phyloP scores from a whole-genome alignment of 202 grass and related monocot genomes.

The Eragrostis tef region DNA sequence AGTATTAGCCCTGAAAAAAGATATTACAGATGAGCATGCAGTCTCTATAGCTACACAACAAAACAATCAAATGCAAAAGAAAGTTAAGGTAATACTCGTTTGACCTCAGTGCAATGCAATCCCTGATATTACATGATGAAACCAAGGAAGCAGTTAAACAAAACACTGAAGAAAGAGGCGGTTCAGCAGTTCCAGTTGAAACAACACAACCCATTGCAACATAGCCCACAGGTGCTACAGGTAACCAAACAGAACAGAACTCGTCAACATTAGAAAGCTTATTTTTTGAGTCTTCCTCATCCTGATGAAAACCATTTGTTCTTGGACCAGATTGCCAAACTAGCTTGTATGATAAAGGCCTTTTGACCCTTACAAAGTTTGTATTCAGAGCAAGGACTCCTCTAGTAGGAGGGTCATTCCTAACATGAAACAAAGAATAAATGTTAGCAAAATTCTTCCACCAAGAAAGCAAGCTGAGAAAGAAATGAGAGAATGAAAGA shows the following conservation, averaged over 20 bases:
- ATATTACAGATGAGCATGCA: slow-evolving; percentile 41
- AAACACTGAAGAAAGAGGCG: slow-evolving; percentile 81
- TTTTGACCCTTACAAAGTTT: slow-evolving; percentile 87
- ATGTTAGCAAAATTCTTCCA: slow-evolving; percentile 38
- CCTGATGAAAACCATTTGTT: slow-evolving; percentile 42
- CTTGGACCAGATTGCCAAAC: slow-evolving; percentile 64
- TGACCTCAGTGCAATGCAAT: slow-evolving; percentile 79
- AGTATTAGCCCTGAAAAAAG: slow-evolving; percentile 55
- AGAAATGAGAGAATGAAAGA: slow-evolving; percentile 38
- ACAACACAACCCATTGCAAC: slow-evolving; percentile 91
- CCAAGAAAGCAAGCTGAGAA: slow-evolving; percentile 42
- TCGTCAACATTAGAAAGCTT: slow-evolving; percentile 38
- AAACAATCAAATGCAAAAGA: slow-evolving; percentile 22
- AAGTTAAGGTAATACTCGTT: slow-evolving; percentile 45
- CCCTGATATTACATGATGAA: slow-evolving; percentile 74
- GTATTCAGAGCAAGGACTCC: slow-evolving; percentile 97
- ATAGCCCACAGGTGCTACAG: slow-evolving; percentile 80
- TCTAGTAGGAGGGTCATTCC: slow-evolving; percentile 86
- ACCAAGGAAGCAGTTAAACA: slow-evolving; percentile 81
- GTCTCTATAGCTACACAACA: slow-evolving; percentile 42
- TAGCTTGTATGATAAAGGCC: slow-evolving; percentile 89
- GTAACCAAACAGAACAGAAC: slow-evolving; percentile 86
- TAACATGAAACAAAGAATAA: slow-evolving; percentile 47
- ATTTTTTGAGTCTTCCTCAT: slow-evolving; percentile 48
- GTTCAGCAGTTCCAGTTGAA: slow-evolving; percentile 80